Percentiles rank a stretch among this genome's conserved stretches.
These are phyloP conservation scores for Fragaria vesca DNA, from an alignment of 306 rosid species.

Conservation along the genomic window DNA sequence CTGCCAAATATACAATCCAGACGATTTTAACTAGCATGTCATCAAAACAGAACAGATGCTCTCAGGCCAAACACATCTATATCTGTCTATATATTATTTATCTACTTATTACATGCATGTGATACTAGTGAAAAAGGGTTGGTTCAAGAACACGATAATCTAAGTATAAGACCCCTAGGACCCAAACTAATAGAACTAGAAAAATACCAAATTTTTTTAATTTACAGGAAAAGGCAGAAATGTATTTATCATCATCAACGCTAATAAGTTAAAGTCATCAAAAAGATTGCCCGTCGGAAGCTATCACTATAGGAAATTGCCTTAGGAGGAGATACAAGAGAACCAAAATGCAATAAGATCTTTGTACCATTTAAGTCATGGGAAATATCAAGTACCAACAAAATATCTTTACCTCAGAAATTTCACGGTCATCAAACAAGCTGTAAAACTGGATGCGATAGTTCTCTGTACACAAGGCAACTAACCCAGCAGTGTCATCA, in stretches of 20 bases:
- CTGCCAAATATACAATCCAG: slow-evolving; percentile 40
- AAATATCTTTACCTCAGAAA: slow-evolving; percentile 65
- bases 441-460: slow-evolving; percentile 83
- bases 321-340: background rate
- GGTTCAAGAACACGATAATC: background rate
- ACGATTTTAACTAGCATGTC: slow-evolving; percentile 3
- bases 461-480: slow-evolving; percentile 76
- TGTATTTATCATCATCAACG: background rate
- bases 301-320: slow-evolving; percentile 8
- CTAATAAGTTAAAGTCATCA: background rate
- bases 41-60: background rate
- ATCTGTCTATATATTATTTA: background rate
- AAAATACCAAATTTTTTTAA: background rate
- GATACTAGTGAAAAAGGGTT: background rate
- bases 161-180: background rate
- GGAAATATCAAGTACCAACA: slow-evolving; percentile 4
- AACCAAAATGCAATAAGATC: background rate
- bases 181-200: background rate
- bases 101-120: background rate
- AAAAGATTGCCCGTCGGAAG: background rate
- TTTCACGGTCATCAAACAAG: slow-evolving; percentile 74
- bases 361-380: slow-evolving; percentile 4
- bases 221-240: background rate
- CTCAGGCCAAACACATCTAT: background rate
- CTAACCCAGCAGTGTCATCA: slow-evolving; percentile 63